Evolutionary conservation across 352 stramenopile genomes (phyloP), one percentile per base, ranked within the genome.

Genomic region (Globisporangium cederbergense): DNA sequence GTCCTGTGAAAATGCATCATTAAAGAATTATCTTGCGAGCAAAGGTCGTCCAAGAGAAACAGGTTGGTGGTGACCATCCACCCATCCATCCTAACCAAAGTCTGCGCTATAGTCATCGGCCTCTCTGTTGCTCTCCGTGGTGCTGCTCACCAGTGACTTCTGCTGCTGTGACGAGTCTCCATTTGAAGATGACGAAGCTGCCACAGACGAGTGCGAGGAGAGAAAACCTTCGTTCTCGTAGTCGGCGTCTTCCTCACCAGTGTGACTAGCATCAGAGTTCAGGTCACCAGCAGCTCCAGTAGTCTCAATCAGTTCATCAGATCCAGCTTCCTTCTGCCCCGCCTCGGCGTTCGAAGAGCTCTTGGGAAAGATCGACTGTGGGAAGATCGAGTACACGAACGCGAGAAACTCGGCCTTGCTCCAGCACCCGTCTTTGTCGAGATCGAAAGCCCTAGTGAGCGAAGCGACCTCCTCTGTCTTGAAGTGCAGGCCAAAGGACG

Each of bases 391-490:
- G 50, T 67, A 60, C 6, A 88, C 75, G 14, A 87, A 84, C 9
- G 61, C 56, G 7, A 74, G 18, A 60, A 93, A 87, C 47, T 93
- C 81, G 0, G 52, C 18, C 47, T 70, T 74, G 30, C 64, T 81
- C 77, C 80, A 87, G 58, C 79, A 81, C 0, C 80, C 73, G 45
- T 93, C 79, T 2, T 56, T 45, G 60, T 91, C 76, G 0, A 64
- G 8, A 56, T 93, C 82, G 20, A 90, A 93, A 13, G 74, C 70
- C 7, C 79, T 49, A n/a, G 89, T 60, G 43, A 93, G 64, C 11
- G 66, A 55, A 13, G 60, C 55, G 18, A 76, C 60, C 59, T 93
- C 84, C 6, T 78, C 72, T 2, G 71, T 50, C 0, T 69, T 76
- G 2, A 93, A 63, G 0, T 36, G 36, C 14, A 91, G 47, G 0